phyloP scores from a whole-genome alignment of 2,329 filamentous ascomycete genomes.

The Botryotinia narcissicola region DNA sequence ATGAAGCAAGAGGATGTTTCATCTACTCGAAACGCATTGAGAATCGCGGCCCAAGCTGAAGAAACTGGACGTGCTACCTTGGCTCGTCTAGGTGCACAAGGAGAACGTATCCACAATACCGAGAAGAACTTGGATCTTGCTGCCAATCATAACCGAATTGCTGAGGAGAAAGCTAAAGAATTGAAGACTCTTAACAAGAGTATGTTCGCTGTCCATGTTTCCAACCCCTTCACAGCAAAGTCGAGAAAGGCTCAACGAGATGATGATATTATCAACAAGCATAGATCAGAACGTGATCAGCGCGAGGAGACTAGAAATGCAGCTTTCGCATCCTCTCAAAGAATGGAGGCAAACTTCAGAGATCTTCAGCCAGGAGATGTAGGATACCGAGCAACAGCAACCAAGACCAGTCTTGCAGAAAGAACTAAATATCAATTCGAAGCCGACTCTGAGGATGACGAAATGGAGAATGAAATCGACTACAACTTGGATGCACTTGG shows the following conservation, averaged over 20 bases:
- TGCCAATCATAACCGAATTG: slow-evolving; percentile 69
- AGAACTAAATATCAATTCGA: slow-evolving; percentile 75
- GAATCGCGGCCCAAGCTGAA: slow-evolving; percentile 65
- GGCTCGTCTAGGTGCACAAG: slow-evolving; percentile 71
- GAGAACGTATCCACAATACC: slow-evolving; percentile 76
- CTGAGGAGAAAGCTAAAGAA: slow-evolving; percentile 77
- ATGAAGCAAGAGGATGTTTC: slow-evolving; percentile 76
- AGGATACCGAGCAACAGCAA: slow-evolving; percentile 33
- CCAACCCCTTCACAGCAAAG: slow-evolving; percentile 73
- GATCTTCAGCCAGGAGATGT: slow-evolving; percentile 41
- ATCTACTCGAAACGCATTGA: slow-evolving; percentile 67
- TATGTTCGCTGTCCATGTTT: slow-evolving; percentile 85
- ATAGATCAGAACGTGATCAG: slow-evolving; percentile 62
- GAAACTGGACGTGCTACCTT: slow-evolving; percentile 71
- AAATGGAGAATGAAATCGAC: slow-evolving; percentile 70
- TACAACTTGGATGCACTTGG: slow-evolving; percentile 59
- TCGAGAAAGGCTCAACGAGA: slow-evolving; percentile 64
- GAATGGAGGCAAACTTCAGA: slow-evolving; percentile 52
- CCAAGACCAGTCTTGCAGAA: slow-evolving; percentile 51
- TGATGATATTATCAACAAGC: slow-evolving; percentile 65
- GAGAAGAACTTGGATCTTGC: slow-evolving; percentile 81
- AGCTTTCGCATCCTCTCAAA: slow-evolving; percentile 50
- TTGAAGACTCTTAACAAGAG: slow-evolving; percentile 81
- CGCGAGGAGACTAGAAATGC: slow-evolving; percentile 61
- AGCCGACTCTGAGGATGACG: slow-evolving; percentile 44